Evolutionary conservation across 805 yeast genomes (phyloP).

Genomic region (Metschnikowia orientalis): DNA sequence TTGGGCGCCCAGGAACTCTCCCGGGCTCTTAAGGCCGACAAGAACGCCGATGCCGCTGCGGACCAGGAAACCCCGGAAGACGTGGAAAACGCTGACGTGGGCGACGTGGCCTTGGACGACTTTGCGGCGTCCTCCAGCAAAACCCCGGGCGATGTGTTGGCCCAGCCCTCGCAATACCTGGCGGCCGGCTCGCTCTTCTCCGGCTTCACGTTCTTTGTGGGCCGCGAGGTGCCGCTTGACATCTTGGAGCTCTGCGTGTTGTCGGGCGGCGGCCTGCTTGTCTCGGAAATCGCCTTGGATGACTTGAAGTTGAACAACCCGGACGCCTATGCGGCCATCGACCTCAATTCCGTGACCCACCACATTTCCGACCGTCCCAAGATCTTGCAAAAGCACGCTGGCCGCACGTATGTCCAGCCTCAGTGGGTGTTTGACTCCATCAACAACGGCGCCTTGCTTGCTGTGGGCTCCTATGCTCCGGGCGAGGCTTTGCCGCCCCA

Average conservation of each 20-base stretch:
- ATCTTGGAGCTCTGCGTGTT: constrained; percentile 81
- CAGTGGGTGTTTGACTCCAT: constrained; percentile 96
- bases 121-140: constrained; percentile 57
- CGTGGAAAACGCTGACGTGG: constrained; percentile 11
- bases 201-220: constrained; percentile 75
- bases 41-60: constrained; percentile 48
- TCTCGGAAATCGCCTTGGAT: constrained; percentile 85
- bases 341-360: constrained; percentile 74
- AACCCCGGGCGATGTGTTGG: constrained; percentile 62
- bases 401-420: constrained; percentile 93
- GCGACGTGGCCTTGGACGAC: constrained; percentile 51
- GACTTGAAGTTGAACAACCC: constrained; percentile 54
- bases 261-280: constrained; percentile 79
- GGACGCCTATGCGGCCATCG: constrained; percentile 44
- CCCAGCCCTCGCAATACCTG: constrained; percentile 56
- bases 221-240: constrained; percentile 94
- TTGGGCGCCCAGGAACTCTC: constrained; percentile 41
- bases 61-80: constrained; percentile 29
- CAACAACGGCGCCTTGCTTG: constrained; percentile 68
- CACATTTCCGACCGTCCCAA: constrained; percentile 93
- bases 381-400: constrained; percentile 69
- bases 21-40: constrained; percentile 52
- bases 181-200: constrained; percentile 65
- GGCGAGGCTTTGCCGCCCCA: constrained; percentile 97
- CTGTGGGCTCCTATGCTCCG: constrained; percentile 82